These are phyloP conservation scores for Acacia confusa DNA, from an alignment of 306 rosid species.

Conservation along the genomic window DNA sequence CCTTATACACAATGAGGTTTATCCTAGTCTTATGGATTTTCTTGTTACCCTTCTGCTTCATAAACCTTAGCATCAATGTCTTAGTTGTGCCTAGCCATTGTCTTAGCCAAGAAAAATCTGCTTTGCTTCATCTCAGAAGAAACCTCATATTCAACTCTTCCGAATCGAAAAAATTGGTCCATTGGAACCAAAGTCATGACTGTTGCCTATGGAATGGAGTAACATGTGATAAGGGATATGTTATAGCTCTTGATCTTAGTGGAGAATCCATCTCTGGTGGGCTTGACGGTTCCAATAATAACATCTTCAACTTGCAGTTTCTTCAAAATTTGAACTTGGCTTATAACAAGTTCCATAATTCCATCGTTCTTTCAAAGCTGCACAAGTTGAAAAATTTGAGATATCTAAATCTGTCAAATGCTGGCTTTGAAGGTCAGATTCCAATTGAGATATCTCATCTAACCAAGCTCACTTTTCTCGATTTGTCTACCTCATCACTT, in stretches of 20 bases:
- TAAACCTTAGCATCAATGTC: background rate
- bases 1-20: background rate
- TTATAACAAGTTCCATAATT: background rate
- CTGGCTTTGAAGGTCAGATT: constrained; percentile 40
- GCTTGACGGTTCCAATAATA: background rate
- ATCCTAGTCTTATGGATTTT: background rate
- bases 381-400: constrained; percentile 27
- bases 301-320: background rate
- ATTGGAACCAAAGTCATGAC: constrained; percentile 23
- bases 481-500: constrained; percentile 24
- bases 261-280: background rate
- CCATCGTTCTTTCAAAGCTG: constrained; percentile 23
- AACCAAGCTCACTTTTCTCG: constrained; percentile 35
- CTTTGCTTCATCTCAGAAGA: background rate
- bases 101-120: background rate
- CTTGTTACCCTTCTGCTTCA: background rate
- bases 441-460: constrained; percentile 39
- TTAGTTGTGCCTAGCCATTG: background rate
- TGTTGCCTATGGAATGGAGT: constrained; percentile 47
- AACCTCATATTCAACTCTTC: background rate
- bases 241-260: background rate
- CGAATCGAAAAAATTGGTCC: constrained; percentile 9
- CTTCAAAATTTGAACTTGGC: constrained; percentile 9
- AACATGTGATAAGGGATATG: constrained; percentile 1
- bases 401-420: constrained; percentile 34